These are phyloP conservation scores for Dioscorea dumetorum DNA, from an alignment of 106 monocot genomes.

Conservation along the genomic window DNA sequence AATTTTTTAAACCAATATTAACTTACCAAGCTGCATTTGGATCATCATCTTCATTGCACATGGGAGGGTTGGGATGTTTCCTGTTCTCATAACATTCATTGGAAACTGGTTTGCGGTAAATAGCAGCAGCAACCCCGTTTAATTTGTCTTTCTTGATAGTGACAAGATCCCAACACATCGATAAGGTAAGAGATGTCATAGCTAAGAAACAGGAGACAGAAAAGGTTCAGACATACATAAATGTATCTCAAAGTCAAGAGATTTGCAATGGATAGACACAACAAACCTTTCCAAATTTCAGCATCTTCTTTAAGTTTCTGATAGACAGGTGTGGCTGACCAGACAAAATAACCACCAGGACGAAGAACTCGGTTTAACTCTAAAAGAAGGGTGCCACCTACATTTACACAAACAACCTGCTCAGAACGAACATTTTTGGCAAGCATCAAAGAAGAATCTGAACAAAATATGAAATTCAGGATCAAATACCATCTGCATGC, in stretches of 20 bases:
- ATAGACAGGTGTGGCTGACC: conserved; percentile 98
- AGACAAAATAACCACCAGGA: conserved; percentile 90
- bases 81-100: conserved; percentile 80
- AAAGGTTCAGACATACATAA: neutral
- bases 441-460: neutral
- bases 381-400: conserved; percentile 78
- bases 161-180: conserved; percentile 91
- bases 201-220: conserved; percentile 26
- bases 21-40: conserved; percentile 84
- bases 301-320: conserved; percentile 92
- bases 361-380: conserved; percentile 85
- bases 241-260: neutral
- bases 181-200: conserved; percentile 69
- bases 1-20: neutral
- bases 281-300: conserved; percentile 74
- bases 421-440: neutral
- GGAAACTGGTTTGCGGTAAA: conserved; percentile 69
- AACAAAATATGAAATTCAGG: neutral
- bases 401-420: neutral
- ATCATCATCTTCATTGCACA: conserved; percentile 84
- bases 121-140: conserved; percentile 67
- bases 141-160: conserved; percentile 80
- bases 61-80: conserved; percentile 51
- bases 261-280: neutral
- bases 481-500: conserved; percentile 65